These are phyloP conservation scores for Metschnikowia gruessii DNA, from an alignment of 805 yeast species.

Conservation along the genomic window DNA sequence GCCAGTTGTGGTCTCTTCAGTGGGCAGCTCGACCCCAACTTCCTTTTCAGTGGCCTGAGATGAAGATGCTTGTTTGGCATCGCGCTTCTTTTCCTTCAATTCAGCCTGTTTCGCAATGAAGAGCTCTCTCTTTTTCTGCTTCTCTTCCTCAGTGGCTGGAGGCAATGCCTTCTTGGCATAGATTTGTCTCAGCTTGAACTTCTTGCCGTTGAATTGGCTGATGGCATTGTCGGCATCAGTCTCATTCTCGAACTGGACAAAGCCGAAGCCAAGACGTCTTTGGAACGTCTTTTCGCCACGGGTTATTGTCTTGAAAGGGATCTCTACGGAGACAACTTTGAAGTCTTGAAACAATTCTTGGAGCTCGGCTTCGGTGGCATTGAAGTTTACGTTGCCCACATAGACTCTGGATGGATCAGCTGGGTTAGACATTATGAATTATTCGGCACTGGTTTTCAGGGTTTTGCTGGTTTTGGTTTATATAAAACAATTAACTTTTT, in stretches of 20 bases:
- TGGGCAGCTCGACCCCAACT: not conserved
- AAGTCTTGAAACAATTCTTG: conserved; percentile 49
- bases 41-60: not conserved
- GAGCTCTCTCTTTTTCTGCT: conserved; percentile 35
- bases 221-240: conserved; percentile 46
- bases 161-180: conserved; percentile 54
- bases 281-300: conserved; percentile 36
- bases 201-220: conserved; percentile 38
- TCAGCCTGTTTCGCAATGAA: conserved; percentile 27
- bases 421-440: conserved; percentile 3
- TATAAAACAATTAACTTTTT: not conserved
- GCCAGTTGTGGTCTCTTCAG: not conserved
- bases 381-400: conserved; percentile 43
- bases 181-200: conserved; percentile 47
- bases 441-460: not conserved
- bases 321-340: conserved; percentile 45
- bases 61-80: conserved; percentile 8
- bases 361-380: conserved; percentile 43
- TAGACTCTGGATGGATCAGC: conserved; percentile 33
- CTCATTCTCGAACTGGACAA: conserved; percentile 49
- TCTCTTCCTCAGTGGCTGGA: conserved; percentile 46
- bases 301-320: conserved; percentile 45
- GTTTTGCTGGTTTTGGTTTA: too few relatives aligned
- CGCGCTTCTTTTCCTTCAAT: conserved; percentile 19
- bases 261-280: conserved; percentile 57